These are phyloP conservation scores for Pulveroboletus sp. DNA, from an alignment of 1,284 basidiomycete species.

Conservation along the genomic window DNA sequence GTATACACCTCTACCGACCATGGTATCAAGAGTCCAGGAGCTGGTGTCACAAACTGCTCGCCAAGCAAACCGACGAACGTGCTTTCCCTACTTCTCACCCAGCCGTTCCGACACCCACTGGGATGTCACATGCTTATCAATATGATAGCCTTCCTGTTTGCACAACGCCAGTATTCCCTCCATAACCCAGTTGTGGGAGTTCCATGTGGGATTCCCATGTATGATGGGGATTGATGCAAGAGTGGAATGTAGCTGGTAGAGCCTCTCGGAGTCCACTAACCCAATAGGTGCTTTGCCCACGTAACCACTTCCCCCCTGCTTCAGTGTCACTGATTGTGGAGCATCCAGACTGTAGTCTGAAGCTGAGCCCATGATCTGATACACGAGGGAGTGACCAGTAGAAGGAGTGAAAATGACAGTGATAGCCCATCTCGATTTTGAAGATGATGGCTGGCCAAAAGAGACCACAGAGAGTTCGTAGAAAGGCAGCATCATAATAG, in stretches of 20 bases:
- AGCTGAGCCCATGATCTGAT: slow-evolving; percentile 33
- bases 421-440: slow-evolving; percentile 31
- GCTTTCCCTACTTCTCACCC: slow-evolving; percentile 32
- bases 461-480: slow-evolving; percentile 36
- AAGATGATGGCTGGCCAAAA: slow-evolving; percentile 24
- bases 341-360: slow-evolving; percentile 34
- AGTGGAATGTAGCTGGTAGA: slow-evolving; percentile 31
- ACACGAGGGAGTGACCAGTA: slow-evolving; percentile 34
- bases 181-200: slow-evolving; percentile 34
- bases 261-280: slow-evolving; percentile 31
- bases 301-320: slow-evolving; percentile 34
- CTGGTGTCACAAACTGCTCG: too few relatives aligned
- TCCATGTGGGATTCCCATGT: slow-evolving; percentile 34
- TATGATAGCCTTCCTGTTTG: slow-evolving; percentile 30
- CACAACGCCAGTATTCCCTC: slow-evolving; percentile 34
- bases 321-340: slow-evolving; percentile 37
- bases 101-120: slow-evolving; percentile 36
- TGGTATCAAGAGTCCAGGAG: too few relatives aligned
- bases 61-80: too few relatives aligned
- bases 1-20: too few relatives aligned
- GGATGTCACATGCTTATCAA: slow-evolving; percentile 35
- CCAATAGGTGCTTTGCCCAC: slow-evolving; percentile 26
- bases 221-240: slow-evolving; percentile 30
- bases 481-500: slow-evolving; percentile 33
- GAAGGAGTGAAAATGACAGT: slow-evolving; percentile 33